These are phyloP conservation scores for Rutstroemia sp. DNA, from an alignment of 2,329 filamentous ascomycete genomes.

Conservation along the genomic window DNA sequence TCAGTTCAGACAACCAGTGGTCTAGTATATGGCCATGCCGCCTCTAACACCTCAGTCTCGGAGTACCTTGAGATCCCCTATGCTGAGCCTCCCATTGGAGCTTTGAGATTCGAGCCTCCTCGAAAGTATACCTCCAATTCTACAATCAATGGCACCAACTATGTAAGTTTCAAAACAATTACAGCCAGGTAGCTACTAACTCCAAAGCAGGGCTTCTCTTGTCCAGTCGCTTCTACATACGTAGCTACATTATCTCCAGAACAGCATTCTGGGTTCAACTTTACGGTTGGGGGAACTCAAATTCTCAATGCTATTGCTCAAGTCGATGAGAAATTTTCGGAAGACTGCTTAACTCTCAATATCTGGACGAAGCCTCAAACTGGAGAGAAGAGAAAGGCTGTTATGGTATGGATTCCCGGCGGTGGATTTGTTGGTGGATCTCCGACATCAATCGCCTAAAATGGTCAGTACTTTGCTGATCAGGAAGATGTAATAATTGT, in stretches of 20 bases:
- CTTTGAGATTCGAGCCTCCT: constrained; percentile 31
- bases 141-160: constrained; percentile 18
- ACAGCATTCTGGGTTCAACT: background rate
- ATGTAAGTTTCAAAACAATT: constrained; percentile 18
- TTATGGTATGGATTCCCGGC: constrained; percentile 37
- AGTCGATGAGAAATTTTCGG: constrained; percentile 12
- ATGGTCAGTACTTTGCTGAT: constrained; percentile 35
- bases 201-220: constrained; percentile 14
- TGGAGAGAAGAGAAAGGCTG: constrained; percentile 29
- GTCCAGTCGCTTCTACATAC: background rate
- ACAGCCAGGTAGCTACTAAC: constrained; percentile 11
- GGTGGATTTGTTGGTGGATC: constrained; percentile 33
- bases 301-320: background rate
- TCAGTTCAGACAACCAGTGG: constrained; percentile 24
- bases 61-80: constrained; percentile 36
- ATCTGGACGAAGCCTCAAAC: constrained; percentile 31
- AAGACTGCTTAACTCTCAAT: constrained; percentile 35
- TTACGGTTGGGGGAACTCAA: background rate
- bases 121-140: constrained; percentile 13
- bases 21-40: constrained; percentile 23
- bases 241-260: background rate
- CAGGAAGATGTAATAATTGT: constrained; percentile 39
- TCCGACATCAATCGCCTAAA: constrained; percentile 33
- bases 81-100: constrained; percentile 32
- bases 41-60: constrained; percentile 17